phyloP scores from a whole-genome alignment of 192 early-diverging fungal genomes.

The Piromyces finnis region DNA sequence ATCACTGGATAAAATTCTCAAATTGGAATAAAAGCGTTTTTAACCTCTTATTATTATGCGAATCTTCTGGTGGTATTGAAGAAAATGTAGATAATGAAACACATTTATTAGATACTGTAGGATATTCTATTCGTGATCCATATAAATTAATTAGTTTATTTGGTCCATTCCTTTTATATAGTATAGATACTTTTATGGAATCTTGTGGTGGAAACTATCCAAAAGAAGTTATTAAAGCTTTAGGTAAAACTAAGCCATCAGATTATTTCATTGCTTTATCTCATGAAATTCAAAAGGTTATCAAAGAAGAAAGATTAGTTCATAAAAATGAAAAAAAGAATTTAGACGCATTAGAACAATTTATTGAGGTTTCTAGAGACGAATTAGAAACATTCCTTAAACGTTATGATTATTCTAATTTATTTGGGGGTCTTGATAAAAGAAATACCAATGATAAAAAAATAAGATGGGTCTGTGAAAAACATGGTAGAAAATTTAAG shows the following conservation, averaged over 20 bases:
- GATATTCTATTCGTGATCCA: neutral
- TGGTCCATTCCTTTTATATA: neutral
- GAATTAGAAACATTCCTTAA: neutral
- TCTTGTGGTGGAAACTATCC: neutral
- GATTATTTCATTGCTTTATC: neutral
- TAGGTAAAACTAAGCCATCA: neutral
- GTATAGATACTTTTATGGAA: neutral
- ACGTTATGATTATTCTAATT: neutral
- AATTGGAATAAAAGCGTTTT: neutral
- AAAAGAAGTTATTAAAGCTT: neutral
- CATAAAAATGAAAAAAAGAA: neutral
- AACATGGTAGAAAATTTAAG: neutral
- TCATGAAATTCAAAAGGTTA: neutral
- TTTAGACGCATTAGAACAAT: neutral
- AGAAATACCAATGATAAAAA: neutral
- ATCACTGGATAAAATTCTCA: neutral
- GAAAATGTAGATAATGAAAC: neutral
- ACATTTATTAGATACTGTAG: neutral
- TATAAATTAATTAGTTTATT: neutral
- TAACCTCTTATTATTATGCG: neutral
- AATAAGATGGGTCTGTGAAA: neutral
- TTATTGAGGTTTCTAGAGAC: neutral
- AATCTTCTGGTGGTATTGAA: neutral
- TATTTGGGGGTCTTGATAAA: neutral
- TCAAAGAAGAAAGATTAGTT: neutral